These are phyloP conservation scores for Backusella sp. DNA, from an alignment of 192 early-diverging fungal species.

Conservation along the genomic window DNA sequence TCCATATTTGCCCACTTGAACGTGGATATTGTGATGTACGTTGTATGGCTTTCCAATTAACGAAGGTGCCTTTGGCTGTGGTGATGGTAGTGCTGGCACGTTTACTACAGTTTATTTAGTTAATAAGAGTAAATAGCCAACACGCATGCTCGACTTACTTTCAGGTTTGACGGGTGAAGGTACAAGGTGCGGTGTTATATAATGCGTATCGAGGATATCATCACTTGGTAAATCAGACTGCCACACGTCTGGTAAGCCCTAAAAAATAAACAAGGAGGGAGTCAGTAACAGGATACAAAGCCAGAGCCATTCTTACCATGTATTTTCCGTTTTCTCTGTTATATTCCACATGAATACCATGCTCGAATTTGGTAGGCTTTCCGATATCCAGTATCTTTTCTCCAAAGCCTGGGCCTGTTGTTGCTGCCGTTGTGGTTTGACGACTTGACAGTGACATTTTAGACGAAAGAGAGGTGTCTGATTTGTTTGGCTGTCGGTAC, in stretches of 20 bases:
- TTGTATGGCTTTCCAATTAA: slow-evolving; percentile 53
- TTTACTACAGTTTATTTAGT: neutral
- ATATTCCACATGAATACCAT: slow-evolving; percentile 58
- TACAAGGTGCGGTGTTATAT: slow-evolving; percentile 53
- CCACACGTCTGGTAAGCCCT: slow-evolving; percentile 60
- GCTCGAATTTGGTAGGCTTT: slow-evolving; percentile 53
- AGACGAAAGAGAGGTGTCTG: slow-evolving; percentile 24
- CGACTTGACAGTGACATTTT: slow-evolving; percentile 25
- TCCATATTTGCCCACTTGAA: slow-evolving; percentile 40
- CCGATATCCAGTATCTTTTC: slow-evolving; percentile 53
- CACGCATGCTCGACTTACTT: neutral
- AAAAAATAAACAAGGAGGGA: neutral
- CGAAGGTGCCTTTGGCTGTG: slow-evolving; percentile 16
- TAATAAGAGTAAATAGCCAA: neutral
- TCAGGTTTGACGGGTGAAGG: slow-evolving; percentile 35
- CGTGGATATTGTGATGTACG: slow-evolving; percentile 51
- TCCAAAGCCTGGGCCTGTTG: slow-evolving; percentile 9
- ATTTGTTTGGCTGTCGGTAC: slow-evolving; percentile 22
- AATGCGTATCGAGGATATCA: slow-evolving; percentile 51
- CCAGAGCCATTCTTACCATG: slow-evolving; percentile 33
- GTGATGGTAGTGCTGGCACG: slow-evolving; percentile 13
- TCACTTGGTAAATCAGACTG: slow-evolving; percentile 50
- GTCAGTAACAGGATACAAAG: neutral
- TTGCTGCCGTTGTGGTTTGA: neutral
- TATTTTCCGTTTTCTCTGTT: slow-evolving; percentile 50